Evolutionary conservation across 2,329 filamentous ascomycete genomes (phyloP), one percentile per base, ranked within the genome.

Genomic region (Ceratocystis alfenasii): DNA sequence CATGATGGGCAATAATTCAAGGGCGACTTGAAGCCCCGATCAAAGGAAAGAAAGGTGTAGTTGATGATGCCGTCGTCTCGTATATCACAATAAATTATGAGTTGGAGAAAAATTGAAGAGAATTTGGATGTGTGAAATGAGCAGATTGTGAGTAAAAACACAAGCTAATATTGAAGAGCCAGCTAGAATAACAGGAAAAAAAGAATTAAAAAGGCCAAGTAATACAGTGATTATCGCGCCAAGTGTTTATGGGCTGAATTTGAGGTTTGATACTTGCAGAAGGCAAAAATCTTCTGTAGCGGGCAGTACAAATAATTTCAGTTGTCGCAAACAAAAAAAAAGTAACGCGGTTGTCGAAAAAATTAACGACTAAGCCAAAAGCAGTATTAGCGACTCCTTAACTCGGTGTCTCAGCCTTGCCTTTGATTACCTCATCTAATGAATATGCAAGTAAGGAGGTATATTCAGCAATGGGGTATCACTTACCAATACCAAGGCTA

Each of bases 1-100:
- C 91, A 96, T 96, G 68, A 71, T 79, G 74, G 46, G 44, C 15
- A 63, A 12, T 7, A 48, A 8, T 28, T 63, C n/a, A 12, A 17
- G 46, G 55, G 57, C 57, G 59, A 46, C 55, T 59, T 59, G 30
- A 30, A 36, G 55, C 33, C 55, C 17, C 28, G 1, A n/a, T 17
- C 28, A 3, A 30, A 2, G 10, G 17, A 36, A 6, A 36, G 20
- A 59, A 30, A 1, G 28, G n/a, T 20, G 33, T n/a, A 8, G 15
- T n/a, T 36, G 15, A 20, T 36, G 4, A 25, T 20, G 25, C n/a
- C 12, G 53, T 5, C 2, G 50, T 48, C n/a, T 53, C 8, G 8
- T 20, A 2, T 53, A 25, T 25, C 53, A 57, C 28, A n/a, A 36
- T 15, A 59, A n/a, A n/a, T 36, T 33, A 12, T 3, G 25, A 30